Evolutionary conservation across 1,139 yeast genomes (phyloP).

Genomic region (Candida gigantensis): DNA sequence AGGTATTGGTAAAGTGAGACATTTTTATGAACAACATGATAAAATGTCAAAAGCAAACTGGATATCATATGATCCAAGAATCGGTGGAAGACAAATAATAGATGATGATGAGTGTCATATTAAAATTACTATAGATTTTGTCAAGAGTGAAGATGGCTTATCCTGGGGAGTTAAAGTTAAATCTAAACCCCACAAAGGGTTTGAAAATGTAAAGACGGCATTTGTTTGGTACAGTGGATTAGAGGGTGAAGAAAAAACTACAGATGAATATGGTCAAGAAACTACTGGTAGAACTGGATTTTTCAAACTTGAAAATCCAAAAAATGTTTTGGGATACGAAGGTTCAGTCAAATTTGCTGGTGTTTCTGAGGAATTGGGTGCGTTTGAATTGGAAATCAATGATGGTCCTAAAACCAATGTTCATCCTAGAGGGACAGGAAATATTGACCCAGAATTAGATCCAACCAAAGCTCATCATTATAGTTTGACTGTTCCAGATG

Average conservation of each 20-base stretch:
- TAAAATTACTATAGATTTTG: slow-evolving; percentile 68
- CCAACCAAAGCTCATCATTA: slow-evolving; percentile 63
- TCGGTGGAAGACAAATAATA: slow-evolving; percentile 81
- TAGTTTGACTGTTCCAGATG: slow-evolving; percentile 71
- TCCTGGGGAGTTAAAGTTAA: slow-evolving; percentile 76
- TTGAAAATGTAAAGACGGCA: slow-evolving; percentile 54
- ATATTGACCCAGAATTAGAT: slow-evolving; percentile 44
- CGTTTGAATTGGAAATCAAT: slow-evolving; percentile 51
- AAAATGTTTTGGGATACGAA: slow-evolving; percentile 30
- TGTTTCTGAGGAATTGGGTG: slow-evolving; percentile 53
- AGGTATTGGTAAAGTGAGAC: slow-evolving; percentile 69
- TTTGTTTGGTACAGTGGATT: slow-evolving; percentile 78
- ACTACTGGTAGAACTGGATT: slow-evolving; percentile 27
- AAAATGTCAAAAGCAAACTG: slow-evolving; percentile 79
- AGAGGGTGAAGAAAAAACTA: slow-evolving; percentile 52
- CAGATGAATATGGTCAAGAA: slow-evolving; percentile 22
- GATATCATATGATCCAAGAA: slow-evolving; percentile 82
- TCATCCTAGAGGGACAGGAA: slow-evolving; percentile 34
- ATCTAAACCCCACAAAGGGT: slow-evolving; percentile 59
- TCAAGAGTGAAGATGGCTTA: slow-evolving; percentile 69
- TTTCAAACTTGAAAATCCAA: slow-evolving; percentile 32
- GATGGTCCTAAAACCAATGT: slow-evolving; percentile 49
- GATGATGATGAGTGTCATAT: slow-evolving; percentile 66
- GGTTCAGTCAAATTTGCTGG: slow-evolving; percentile 52
- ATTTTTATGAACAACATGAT: slow-evolving; percentile 76